Evolutionary conservation across 495 filamentous ascomycete species (phyloP).

Genomic region (Neohortaea acidophila): DNA sequence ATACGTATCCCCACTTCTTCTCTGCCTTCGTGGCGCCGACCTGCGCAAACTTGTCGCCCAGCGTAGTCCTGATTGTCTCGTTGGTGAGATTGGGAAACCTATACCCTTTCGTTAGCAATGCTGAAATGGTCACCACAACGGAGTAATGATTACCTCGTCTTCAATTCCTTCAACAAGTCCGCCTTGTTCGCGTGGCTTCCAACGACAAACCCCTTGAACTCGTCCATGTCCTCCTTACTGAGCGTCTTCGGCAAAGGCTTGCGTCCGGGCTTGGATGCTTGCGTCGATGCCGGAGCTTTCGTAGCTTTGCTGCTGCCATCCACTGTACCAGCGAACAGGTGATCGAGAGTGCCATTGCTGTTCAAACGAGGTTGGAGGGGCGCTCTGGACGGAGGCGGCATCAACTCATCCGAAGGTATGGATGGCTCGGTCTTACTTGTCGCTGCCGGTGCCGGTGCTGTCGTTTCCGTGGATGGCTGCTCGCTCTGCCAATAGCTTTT

Average conservation of each 20-base stretch:
- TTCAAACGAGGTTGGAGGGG: constrained; percentile 21
- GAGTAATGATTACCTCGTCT: constrained; percentile 40
- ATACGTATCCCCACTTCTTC: constrained; percentile 44
- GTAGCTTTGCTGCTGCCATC: constrained; percentile 17
- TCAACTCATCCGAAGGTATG: constrained; percentile 15
- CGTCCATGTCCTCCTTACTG: constrained; percentile 44
- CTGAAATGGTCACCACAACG: background rate
- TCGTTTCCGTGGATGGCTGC: constrained; percentile 3
- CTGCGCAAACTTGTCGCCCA: constrained; percentile 53
- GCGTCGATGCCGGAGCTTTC: constrained; percentile 3
- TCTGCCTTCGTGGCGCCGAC: constrained; percentile 46
- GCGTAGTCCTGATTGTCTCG: constrained; percentile 53
- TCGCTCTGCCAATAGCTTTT: constrained; percentile 55
- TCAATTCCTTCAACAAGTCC: constrained; percentile 57
- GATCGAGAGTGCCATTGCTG: constrained; percentile 6
- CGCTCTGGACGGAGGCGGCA: constrained; percentile 27
- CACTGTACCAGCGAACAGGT: constrained; percentile 5
- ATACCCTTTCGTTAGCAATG: background rate
- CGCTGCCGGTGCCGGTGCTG: background rate
- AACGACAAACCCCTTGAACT: constrained; percentile 57
- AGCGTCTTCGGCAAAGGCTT: constrained; percentile 30
- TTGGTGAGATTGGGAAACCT: constrained; percentile 56
- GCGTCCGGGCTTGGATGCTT: constrained; percentile 4
- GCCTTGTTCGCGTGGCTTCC: constrained; percentile 61
- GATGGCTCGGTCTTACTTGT: no score